Percentiles rank a stretch among this genome's conserved stretches.
These are phyloP conservation scores for Colletotrichum zoysiae DNA, from an alignment of 2,329 filamentous ascomycete species.

Conservation along the genomic window DNA sequence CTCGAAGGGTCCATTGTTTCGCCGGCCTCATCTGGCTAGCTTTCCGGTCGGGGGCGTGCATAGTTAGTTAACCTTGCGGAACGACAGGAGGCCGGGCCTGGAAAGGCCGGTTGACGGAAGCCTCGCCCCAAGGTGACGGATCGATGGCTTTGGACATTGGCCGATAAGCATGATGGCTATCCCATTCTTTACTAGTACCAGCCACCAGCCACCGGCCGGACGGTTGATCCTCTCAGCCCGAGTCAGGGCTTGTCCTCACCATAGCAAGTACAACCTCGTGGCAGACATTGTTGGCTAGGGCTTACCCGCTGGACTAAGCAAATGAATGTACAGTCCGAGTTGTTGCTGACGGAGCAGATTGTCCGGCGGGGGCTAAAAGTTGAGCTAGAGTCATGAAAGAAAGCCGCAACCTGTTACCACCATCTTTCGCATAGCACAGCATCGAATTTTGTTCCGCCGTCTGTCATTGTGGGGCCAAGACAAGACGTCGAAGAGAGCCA, in stretches of 20 bases:
- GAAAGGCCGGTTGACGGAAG: constrained; percentile 13
- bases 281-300: constrained; percentile 6
- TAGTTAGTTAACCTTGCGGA: neutral
- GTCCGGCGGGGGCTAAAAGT: constrained; percentile 19
- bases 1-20: constrained; percentile 36
- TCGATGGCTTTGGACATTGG: constrained; percentile 22
- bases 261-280: neutral
- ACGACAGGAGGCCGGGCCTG: neutral
- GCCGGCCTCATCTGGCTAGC: constrained; percentile 14
- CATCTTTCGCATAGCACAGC: constrained; percentile 30
- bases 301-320: constrained; percentile 3
- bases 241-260: constrained; percentile 22
- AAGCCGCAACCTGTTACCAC: constrained; percentile 14
- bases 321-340: neutral
- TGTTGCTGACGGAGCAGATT: constrained; percentile 11
- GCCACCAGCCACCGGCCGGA: constrained; percentile 1
- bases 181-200: constrained; percentile 30
- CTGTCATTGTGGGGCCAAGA: neutral
- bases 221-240: constrained; percentile 1
- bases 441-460: constrained; percentile 7
- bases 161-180: constrained; percentile 33
- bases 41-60: constrained; percentile 13
- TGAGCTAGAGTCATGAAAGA: neutral
- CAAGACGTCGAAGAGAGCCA: constrained; percentile 5
- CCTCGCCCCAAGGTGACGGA: constrained; percentile 26